Conservation (phyloP, 805 yeast species). For the Saturnispora hagleri region DNA sequence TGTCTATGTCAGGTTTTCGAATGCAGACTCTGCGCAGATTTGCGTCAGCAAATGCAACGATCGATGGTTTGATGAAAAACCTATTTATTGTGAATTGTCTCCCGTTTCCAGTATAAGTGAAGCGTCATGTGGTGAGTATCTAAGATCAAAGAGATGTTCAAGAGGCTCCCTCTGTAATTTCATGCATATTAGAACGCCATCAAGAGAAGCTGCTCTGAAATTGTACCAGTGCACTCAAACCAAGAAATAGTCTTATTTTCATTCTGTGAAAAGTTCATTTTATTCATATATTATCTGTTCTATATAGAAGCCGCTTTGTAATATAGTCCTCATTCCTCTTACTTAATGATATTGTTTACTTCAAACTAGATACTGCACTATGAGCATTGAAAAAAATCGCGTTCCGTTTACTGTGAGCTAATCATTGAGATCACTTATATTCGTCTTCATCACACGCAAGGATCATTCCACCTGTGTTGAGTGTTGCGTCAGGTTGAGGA, state of each 20-base stretch:
- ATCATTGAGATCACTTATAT: background rate
- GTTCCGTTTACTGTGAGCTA: background rate
- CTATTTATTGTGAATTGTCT: conserved; percentile 69
- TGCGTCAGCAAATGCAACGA: conserved; percentile 59
- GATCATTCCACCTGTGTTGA: background rate
- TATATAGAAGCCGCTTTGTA: background rate
- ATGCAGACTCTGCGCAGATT: conserved; percentile 45
- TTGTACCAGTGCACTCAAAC: background rate
- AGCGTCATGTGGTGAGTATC: conserved; percentile 69
- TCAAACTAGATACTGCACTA: background rate
- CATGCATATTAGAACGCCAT: conserved; percentile 64
- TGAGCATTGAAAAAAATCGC: background rate
- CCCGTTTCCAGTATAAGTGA: conserved; percentile 66
- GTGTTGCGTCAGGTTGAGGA: background rate
- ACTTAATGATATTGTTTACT: background rate
- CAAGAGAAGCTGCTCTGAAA: background rate
- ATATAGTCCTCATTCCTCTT: background rate
- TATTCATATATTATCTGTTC: background rate
- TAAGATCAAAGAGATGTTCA: conserved; percentile 45
- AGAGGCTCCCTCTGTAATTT: conserved; percentile 82
- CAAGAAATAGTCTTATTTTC: background rate
- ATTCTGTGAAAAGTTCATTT: background rate
- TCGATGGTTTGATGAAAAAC: conserved; percentile 75
- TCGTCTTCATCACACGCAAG: background rate
- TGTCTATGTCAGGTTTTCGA: conserved; percentile 59